Evolutionary conservation across 2,329 filamentous ascomycete species (phyloP).

Genomic region (Arthrobotrys iridis): DNA sequence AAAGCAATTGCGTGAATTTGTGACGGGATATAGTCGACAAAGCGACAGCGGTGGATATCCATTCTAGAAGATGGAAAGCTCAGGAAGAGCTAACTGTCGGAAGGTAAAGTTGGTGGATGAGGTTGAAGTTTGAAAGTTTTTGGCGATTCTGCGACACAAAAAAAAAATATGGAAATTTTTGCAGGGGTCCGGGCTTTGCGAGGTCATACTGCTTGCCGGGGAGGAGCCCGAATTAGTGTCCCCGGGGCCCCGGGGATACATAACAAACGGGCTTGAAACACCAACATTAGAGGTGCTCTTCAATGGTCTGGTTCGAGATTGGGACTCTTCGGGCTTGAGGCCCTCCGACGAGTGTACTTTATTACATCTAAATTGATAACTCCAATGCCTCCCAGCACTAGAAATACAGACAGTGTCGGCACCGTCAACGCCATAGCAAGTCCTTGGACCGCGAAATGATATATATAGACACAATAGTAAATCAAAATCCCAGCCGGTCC

Average conservation of each 20-base stretch:
- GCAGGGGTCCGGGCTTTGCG: constrained; percentile 38
- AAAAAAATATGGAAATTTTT: constrained; percentile 46
- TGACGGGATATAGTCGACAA: constrained; percentile 89
- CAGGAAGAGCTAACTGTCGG: constrained; percentile 30
- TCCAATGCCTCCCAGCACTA: background rate
- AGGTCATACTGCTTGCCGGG: constrained; percentile 1
- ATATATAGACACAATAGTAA: background rate
- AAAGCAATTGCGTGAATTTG: constrained; percentile 96
- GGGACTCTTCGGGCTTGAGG: too few relatives aligned
- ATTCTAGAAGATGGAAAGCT: constrained; percentile 65
- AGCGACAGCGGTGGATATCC: constrained; percentile 97
- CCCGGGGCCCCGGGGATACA: background rate
- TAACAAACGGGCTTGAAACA: too few relatives aligned
- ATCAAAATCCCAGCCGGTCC: background rate
- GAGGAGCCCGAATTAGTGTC: background rate
- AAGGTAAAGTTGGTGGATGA: background rate
- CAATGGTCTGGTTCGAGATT: too few relatives aligned
- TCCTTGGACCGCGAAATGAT: background rate
- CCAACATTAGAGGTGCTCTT: too few relatives aligned
- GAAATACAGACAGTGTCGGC: background rate
- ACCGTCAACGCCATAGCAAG: constrained; percentile 3
- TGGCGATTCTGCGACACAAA: constrained; percentile 30
- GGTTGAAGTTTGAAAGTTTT: constrained; percentile 22
- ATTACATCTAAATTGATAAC: too few relatives aligned
- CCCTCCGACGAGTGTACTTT: too few relatives aligned